These are phyloP conservation scores for Umbelopsis sp. DNA, from an alignment of 192 early-diverging fungal species.

Conservation along the genomic window DNA sequence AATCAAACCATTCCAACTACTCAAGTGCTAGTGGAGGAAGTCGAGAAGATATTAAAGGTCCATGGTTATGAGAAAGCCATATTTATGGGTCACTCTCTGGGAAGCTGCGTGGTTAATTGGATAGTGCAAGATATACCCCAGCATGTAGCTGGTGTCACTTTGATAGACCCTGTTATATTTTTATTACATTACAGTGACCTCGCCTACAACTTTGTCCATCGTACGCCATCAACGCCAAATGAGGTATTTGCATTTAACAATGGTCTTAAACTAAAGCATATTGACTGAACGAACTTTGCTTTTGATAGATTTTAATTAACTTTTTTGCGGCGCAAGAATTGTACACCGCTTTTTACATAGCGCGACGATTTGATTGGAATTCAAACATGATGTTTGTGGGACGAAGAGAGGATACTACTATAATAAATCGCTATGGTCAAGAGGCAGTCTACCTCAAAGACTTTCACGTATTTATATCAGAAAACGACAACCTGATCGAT, in stretches of 20 bases:
- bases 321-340: conserved; percentile 66
- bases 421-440: neutral
- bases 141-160: conserved; percentile 53
- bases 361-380: conserved; percentile 55
- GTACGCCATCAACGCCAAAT: conserved; percentile 44
- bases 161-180: conserved; percentile 71
- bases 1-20: conserved; percentile 58
- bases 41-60: conserved; percentile 56
- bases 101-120: conserved; percentile 64
- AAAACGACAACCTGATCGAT: conserved; percentile 51
- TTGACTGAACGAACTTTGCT: neutral
- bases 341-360: conserved; percentile 64
- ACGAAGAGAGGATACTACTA: neutral
- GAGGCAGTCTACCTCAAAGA: conserved; percentile 27
- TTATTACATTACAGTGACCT: conserved; percentile 63
- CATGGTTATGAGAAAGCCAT: conserved; percentile 57
- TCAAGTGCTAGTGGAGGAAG: conserved; percentile 55
- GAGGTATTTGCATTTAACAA: conserved; percentile 31
- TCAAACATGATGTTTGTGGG: conserved; percentile 44
- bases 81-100: conserved; percentile 71
- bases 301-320: conserved; percentile 52
- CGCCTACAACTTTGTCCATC: conserved; percentile 63
- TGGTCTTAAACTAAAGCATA: neutral
- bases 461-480: conserved; percentile 47
- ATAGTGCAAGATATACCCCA: conserved; percentile 57